These are phyloP conservation scores for Leccinum pachyderme DNA, from an alignment of 1,284 basidiomycete species.

Conservation along the genomic window DNA sequence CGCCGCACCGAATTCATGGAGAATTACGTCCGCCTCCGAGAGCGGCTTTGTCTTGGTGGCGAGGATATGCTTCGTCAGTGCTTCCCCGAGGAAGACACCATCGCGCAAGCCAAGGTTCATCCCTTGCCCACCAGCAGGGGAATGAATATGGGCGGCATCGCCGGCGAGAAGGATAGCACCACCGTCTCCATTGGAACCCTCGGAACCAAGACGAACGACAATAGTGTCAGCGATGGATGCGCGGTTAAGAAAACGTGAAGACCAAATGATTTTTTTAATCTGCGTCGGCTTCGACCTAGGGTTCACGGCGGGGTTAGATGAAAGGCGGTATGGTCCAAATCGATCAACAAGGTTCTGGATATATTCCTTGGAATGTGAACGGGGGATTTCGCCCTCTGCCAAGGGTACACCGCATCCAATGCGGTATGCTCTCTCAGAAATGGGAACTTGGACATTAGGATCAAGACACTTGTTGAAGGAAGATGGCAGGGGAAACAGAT, in stretches of 20 bases:
- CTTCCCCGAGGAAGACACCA: constrained; percentile 34
- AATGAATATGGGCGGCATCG: constrained; percentile 46
- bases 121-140: constrained; percentile 44
- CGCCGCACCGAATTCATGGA: neutral
- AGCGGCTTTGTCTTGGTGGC: neutral
- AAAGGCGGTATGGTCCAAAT: constrained; percentile 12
- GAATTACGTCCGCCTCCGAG: neutral
- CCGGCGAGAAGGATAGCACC: constrained; percentile 32
- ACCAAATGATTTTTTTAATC: constrained; percentile 28
- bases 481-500: constrained; percentile 19
- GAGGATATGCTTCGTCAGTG: constrained; percentile 17
- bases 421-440: constrained; percentile 29
- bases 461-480: constrained; percentile 22
- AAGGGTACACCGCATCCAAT: constrained; percentile 36
- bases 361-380: constrained; percentile 33
- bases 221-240: constrained; percentile 34
- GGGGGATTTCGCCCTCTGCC: constrained; percentile 27
- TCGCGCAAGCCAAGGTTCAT: constrained; percentile 49
- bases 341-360: constrained; percentile 36
- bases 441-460: constrained; percentile 5
- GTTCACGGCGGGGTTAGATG: neutral
- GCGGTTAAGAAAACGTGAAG: constrained; percentile 38
- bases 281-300: neutral
- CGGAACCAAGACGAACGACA: neutral
- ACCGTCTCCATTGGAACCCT: neutral